Percentiles rank a stretch among this genome's conserved stretches.
Conservation (phyloP, 2,329 filamentous ascomycete genomes). For the Drechmeria coniospora region DNA sequence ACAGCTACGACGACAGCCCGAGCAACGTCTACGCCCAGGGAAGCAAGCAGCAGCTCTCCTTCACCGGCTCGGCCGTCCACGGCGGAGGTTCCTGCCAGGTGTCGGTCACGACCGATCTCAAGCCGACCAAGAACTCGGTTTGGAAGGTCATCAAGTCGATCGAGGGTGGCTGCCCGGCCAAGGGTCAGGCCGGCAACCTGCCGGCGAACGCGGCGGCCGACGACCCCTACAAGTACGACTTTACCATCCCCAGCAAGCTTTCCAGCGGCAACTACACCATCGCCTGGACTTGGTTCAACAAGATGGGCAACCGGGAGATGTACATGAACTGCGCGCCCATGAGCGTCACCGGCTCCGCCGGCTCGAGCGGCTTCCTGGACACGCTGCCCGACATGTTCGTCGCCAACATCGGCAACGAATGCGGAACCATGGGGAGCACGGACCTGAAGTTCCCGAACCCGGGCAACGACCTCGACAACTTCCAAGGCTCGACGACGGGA, state of each 20-base stretch:
- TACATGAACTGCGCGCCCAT: conserved; percentile 93
- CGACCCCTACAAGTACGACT: conserved; percentile 47
- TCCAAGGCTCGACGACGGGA: conserved; percentile 23
- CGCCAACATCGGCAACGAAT: conserved; percentile 46
- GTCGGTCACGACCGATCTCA: conserved; percentile 63
- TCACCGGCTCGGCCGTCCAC: conserved; percentile 62
- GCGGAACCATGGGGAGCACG: conserved; percentile 30
- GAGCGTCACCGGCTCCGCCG: conserved; percentile 39
- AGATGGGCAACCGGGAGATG: conserved; percentile 82
- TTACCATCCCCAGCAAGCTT: conserved; percentile 55
- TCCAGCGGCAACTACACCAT: conserved; percentile 64
- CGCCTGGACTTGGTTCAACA: conserved; percentile 94
- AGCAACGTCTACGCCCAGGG: conserved; percentile 42
- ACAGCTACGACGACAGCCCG: conserved; percentile 27
- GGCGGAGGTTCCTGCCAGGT: conserved; percentile 90
- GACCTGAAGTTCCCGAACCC: conserved; percentile 49
- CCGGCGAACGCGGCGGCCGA: conserved; percentile 25
- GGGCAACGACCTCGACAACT: conserved; percentile 36
- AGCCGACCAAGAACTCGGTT: conserved; percentile 46
- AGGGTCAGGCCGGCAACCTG: conserved; percentile 40
- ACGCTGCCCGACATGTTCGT: conserved; percentile 56
- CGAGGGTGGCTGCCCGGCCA: conserved; percentile 68
- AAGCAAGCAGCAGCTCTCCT: conserved; percentile 33
- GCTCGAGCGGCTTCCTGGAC: conserved; percentile 36
- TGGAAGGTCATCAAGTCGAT: conserved; percentile 89